Evolutionary conservation across 225 moss, liverwort and hornwort genomes (phyloP).

Genomic region (Bryoerythrophyllum caledonicum): DNA sequence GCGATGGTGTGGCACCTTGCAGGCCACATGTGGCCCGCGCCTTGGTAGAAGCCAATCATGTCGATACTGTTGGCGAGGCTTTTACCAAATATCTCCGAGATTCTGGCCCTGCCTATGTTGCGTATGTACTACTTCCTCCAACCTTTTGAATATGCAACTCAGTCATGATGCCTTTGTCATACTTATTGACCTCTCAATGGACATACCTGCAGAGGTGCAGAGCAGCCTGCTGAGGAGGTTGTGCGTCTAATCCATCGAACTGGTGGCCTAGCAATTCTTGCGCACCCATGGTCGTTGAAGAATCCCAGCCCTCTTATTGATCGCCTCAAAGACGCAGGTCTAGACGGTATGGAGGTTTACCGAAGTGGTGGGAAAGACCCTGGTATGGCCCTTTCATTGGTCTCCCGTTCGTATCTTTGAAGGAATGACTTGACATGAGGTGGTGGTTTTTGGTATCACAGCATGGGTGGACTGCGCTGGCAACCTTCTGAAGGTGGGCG

Average conservation of each 20-base stretch:
- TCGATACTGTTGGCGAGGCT: slow-evolving; percentile 65
- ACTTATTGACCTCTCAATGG: slow-evolving; percentile 7
- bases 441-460: slow-evolving; percentile 33
- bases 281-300: slow-evolving; percentile 94
- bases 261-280: slow-evolving; percentile 81
- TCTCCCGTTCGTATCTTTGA: background rate
- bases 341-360: slow-evolving; percentile 89
- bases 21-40: slow-evolving; percentile 91
- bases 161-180: background rate
- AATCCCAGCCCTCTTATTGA: slow-evolving; percentile 69
- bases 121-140: slow-evolving; percentile 38
- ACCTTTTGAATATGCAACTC: background rate
- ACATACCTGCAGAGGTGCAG: slow-evolving; percentile 82
- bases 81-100: slow-evolving; percentile 73
- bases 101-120: slow-evolving; percentile 88
- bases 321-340: slow-evolving; percentile 68
- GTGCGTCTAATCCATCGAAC: slow-evolving; percentile 71
- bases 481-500: slow-evolving; percentile 76
- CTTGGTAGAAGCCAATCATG: slow-evolving; percentile 87
- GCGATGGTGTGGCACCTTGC: slow-evolving; percentile 88
- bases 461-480: slow-evolving; percentile 61
- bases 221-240: slow-evolving; percentile 87
- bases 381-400: slow-evolving; percentile 37
- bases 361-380: slow-evolving; percentile 71
- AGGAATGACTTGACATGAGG: slow-evolving; percentile 12